phyloP scores from a whole-genome alignment of 768 basidiomycete genomes.

The Mycena galopus region DNA sequence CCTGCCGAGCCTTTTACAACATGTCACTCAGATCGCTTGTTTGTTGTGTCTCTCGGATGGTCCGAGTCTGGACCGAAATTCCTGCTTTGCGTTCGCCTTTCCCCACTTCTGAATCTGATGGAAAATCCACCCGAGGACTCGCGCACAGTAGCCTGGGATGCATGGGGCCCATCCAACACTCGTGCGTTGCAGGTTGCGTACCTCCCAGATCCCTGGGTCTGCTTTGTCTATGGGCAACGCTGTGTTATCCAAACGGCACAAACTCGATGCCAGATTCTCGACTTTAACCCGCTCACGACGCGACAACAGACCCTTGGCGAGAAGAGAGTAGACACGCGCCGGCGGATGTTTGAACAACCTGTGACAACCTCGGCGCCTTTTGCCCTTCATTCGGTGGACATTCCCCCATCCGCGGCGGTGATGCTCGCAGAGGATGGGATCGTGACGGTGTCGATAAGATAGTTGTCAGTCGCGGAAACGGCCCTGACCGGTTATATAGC shows the following conservation, averaged over 20 bases:
- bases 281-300: constrained; percentile 47
- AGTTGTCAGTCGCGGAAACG: neutral
- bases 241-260: constrained; percentile 42
- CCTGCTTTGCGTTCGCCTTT: constrained; percentile 47
- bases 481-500: constrained; percentile 8
- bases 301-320: constrained; percentile 38
- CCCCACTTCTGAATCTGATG: constrained; percentile 44
- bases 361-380: constrained; percentile 46
- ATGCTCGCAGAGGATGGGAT: constrained; percentile 54
- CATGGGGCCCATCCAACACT: constrained; percentile 49
- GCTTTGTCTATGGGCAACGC: constrained; percentile 51
- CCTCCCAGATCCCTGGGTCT: constrained; percentile 50
- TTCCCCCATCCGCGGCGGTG: constrained; percentile 39
- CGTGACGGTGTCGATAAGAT: constrained; percentile 47
- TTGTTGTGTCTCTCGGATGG: constrained; percentile 42
- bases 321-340: constrained; percentile 27
- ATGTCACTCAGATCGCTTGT: constrained; percentile 46
- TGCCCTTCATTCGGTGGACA: constrained; percentile 27
- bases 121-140: constrained; percentile 26
- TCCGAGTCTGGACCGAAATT: constrained; percentile 12
- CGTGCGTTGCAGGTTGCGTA: constrained; percentile 44
- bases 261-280: constrained; percentile 43
- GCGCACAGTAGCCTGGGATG: constrained; percentile 41
- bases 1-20: constrained; percentile 23
- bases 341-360: constrained; percentile 37